These are phyloP conservation scores for Chaetomiaceae sp. DNA, from an alignment of 2,329 filamentous ascomycete genomes.

Conservation along the genomic window DNA sequence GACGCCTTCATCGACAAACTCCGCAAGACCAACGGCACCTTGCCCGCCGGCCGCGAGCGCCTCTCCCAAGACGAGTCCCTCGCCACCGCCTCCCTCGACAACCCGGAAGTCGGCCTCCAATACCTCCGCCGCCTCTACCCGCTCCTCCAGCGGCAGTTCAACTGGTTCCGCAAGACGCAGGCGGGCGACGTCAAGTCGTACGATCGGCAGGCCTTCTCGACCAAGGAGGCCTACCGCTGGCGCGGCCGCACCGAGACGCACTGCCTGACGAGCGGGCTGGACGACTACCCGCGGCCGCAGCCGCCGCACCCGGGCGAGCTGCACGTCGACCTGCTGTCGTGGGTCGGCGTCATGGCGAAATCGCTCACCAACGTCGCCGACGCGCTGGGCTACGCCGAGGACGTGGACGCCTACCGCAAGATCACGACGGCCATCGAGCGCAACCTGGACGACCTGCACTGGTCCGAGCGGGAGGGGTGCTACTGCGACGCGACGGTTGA, in stretches of 20 bases:
- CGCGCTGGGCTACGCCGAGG: slow-evolving; percentile 70
- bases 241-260: slow-evolving; percentile 82
- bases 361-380: slow-evolving; percentile 77
- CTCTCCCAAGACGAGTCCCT: slow-evolving; percentile 43
- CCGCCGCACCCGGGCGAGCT: slow-evolving; percentile 94
- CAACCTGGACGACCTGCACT: slow-evolving; percentile 92
- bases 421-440: slow-evolving; percentile 72
- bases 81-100: slow-evolving; percentile 62
- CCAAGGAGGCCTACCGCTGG: slow-evolving; percentile 94
- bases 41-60: slow-evolving; percentile 40
- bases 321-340: slow-evolving; percentile 89
- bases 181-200: slow-evolving; percentile 85
- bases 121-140: slow-evolving; percentile 80
- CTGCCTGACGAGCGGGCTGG: slow-evolving; percentile 86
- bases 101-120: slow-evolving; percentile 61
- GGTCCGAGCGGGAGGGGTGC: slow-evolving; percentile 72
- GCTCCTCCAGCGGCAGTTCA: slow-evolving; percentile 80
- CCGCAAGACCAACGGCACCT: slow-evolving; percentile 50
- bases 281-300: slow-evolving; percentile 92
- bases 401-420: slow-evolving; percentile 66
- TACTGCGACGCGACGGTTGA: slow-evolving; percentile 97
- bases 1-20: slow-evolving; percentile 80
- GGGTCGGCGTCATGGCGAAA: slow-evolving; percentile 95
- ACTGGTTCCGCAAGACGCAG: slow-evolving; percentile 94
- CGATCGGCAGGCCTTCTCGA: slow-evolving; percentile 81